Conservation (phyloP, 73 alveolate genomes). For the Paramecium sonneborni region DNA sequence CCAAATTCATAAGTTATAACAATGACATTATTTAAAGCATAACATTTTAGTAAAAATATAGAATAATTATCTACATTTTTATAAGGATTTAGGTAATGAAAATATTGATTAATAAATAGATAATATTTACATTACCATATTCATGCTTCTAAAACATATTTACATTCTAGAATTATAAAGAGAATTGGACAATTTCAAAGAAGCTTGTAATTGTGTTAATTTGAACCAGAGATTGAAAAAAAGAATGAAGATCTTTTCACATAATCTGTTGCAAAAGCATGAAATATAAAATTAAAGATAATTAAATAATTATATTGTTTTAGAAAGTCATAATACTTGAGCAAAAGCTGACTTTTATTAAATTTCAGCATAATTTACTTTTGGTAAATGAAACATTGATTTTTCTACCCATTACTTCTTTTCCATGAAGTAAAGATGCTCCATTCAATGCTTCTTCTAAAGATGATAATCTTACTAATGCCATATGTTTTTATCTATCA, state of each 20-base stretch:
- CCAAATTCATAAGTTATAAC: not conserved
- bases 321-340: conserved; percentile 42
- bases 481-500: conserved; percentile 61
- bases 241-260: not conserved
- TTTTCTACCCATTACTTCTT: conserved; percentile 64
- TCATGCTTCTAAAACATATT: not conserved
- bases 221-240: not conserved
- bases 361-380: not conserved
- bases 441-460: conserved; percentile 69
- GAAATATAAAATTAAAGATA: not conserved
- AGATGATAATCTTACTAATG: conserved; percentile 57
- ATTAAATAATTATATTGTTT: not conserved
- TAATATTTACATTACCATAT: conserved; percentile 11
- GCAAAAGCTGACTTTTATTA: not conserved
- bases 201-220: not conserved
- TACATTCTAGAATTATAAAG: not conserved
- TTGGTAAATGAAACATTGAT: conserved; percentile 53
- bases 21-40: not conserved
- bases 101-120: not conserved
- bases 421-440: conserved; percentile 62
- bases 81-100: not conserved
- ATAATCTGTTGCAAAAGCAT: not conserved
- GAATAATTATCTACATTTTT: not conserved
- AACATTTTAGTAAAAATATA: not conserved
- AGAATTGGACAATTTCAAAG: not conserved